Evolutionary conservation across 768 basidiomycete species (phyloP).

Genomic region (Coprinopsis sp.): DNA sequence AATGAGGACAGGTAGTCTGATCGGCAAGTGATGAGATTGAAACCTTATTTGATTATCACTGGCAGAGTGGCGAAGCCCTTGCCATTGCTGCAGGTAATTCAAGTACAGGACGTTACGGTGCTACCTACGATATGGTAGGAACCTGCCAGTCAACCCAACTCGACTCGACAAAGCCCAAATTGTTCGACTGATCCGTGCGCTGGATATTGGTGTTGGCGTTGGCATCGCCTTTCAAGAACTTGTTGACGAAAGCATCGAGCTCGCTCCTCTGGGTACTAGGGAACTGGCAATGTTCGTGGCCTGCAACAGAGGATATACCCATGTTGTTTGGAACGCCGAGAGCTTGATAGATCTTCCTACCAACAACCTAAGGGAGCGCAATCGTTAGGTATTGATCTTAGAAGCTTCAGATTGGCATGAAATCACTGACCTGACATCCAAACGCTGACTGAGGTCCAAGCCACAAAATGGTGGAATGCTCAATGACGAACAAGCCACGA

Average conservation of each 20-base stretch:
- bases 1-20: no score
- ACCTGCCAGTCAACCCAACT: conserved; percentile 50
- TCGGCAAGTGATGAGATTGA: no score
- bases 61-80: no score
- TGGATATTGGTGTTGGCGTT: conserved; percentile 41
- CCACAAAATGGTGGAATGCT: conserved; percentile 54
- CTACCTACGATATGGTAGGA: conserved; percentile 35
- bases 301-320: conserved; percentile 49
- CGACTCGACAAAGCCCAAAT: conserved; percentile 33
- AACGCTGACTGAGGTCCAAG: conserved; percentile 45
- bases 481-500: conserved; percentile 45
- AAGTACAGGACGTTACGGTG: no score
- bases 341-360: conserved; percentile 44
- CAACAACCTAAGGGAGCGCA: conserved; percentile 44
- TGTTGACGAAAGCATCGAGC: conserved; percentile 49
- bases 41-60: no score
- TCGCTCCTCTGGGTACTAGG: conserved; percentile 38
- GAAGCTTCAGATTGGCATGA: no score
- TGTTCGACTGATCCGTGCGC: conserved; percentile 40
- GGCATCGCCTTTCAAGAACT: conserved; percentile 44
- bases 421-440: no score
- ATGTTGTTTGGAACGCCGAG: conserved; percentile 39
- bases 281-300: conserved; percentile 50
- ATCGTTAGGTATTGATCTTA: no score
- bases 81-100: no score